Evolutionary conservation across 805 yeast species (phyloP).

Genomic region (Pichia californica): DNA sequence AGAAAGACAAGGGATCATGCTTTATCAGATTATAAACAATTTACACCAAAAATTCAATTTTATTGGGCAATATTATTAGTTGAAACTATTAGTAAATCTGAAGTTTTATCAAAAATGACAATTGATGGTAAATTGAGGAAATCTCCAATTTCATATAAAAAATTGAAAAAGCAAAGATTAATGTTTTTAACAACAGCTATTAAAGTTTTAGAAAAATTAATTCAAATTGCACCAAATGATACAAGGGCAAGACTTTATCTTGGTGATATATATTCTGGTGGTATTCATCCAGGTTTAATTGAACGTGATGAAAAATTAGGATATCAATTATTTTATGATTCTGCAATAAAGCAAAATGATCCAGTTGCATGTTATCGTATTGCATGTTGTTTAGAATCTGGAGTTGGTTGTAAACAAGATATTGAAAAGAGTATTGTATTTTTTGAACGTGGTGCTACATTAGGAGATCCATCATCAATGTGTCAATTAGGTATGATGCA

Average conservation of each 20-base stretch:
- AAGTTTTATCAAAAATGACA: constrained; percentile 37
- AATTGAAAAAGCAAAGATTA: constrained; percentile 45
- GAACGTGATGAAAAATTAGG: constrained; percentile 56
- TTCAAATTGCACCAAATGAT: constrained; percentile 38
- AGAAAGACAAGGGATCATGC: constrained; percentile 27
- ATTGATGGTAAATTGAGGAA: constrained; percentile 41
- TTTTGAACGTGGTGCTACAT: constrained; percentile 55
- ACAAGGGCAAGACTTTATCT: constrained; percentile 53
- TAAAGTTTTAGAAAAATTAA: constrained; percentile 52
- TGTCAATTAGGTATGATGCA: constrained; percentile 65
- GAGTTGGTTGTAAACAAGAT: constrained; percentile 45
- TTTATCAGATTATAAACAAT: constrained; percentile 30
- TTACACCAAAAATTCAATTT: constrained; percentile 50
- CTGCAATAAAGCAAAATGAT: constrained; percentile 48
- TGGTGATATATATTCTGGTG: constrained; percentile 54
- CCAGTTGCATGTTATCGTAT: constrained; percentile 60
- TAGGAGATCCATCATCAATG: constrained; percentile 61
- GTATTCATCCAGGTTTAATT: constrained; percentile 39
- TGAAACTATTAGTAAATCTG: constrained; percentile 38
- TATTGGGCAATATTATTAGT: constrained; percentile 56
- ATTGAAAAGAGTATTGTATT: constrained; percentile 42
- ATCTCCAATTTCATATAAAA: constrained; percentile 34
- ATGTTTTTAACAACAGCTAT: constrained; percentile 51
- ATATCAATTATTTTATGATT: constrained; percentile 50
- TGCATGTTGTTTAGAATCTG: constrained; percentile 66